phyloP scores from a whole-genome alignment of 2,329 filamentous ascomycete genomes.

The Hymenoscyphus infarciens region DNA sequence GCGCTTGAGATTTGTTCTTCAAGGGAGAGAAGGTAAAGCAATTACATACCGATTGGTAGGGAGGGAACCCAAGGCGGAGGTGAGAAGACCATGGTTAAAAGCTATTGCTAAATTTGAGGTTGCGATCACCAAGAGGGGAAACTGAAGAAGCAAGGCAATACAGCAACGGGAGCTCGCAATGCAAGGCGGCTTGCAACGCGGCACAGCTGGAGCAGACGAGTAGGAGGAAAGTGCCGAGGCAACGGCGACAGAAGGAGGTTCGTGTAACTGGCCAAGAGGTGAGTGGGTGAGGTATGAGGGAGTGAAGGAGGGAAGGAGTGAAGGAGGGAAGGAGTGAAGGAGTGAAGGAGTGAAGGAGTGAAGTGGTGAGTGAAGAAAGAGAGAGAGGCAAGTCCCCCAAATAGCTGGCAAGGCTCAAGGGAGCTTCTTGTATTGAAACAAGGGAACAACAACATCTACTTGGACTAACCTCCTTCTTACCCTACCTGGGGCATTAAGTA shows the following conservation, averaged over 20 bases:
- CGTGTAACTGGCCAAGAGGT: background rate
- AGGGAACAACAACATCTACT: background rate
- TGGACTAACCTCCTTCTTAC: background rate
- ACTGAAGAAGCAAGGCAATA: too few species aligned
- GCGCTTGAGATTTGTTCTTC: background rate
- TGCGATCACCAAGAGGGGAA: background rate
- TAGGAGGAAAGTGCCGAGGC: background rate
- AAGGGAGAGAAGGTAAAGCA: background rate
- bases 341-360: background rate
- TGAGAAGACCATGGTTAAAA: constrained; percentile 44
- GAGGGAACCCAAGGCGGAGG: constrained; percentile 59
- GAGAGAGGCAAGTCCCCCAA: background rate
- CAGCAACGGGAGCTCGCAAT: background rate
- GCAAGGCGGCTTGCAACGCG: background rate
- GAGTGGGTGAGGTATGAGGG: background rate
- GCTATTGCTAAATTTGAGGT: background rate
- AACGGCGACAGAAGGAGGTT: background rate
- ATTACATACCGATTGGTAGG: constrained; percentile 50
- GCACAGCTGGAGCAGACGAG: background rate
- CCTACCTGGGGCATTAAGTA: background rate
- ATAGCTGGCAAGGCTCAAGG: background rate
- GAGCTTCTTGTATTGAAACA: background rate
- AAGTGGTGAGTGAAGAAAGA: background rate
- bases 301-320: too few species aligned
- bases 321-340: background rate